A percentile compares a stretch with the other conserved stretches of the same genome.
These are phyloP conservation scores for Mortierella sp. DNA, from an alignment of 371 early-diverging fungal genomes.

Conservation along the genomic window DNA sequence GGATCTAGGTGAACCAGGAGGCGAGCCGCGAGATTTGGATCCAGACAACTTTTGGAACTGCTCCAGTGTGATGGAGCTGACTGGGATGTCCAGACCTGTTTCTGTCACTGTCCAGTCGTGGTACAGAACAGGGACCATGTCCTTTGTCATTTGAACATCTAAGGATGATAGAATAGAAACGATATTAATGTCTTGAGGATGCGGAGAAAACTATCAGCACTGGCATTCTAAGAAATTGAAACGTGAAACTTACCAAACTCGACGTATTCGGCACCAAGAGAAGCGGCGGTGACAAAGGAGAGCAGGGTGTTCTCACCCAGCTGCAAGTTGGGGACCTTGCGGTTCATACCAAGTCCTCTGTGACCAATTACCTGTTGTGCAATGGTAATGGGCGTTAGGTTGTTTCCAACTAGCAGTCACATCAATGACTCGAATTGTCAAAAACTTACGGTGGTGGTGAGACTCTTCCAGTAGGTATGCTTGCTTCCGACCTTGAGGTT, in stretches of 20 bases:
- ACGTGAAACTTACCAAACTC: slow-evolving; percentile 84
- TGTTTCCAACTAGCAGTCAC: background rate
- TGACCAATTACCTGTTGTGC: slow-evolving; percentile 87
- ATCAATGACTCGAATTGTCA: background rate
- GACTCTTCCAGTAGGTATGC: slow-evolving; percentile 75
- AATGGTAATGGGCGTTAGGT: background rate
- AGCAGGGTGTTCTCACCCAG: slow-evolving; percentile 95
- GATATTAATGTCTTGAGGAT: background rate
- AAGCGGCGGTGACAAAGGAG: slow-evolving; percentile 91
- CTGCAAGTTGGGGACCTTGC: slow-evolving; percentile 72
- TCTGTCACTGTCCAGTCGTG: slow-evolving; percentile 96
- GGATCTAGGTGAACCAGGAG: slow-evolving; percentile 32
- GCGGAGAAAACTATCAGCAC: background rate
- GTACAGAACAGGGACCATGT: slow-evolving; percentile 92
- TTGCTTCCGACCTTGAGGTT: slow-evolving; percentile 70
- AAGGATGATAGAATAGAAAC: background rate
- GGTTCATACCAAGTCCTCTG: slow-evolving; percentile 95
- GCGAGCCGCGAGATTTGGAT: slow-evolving; percentile 17
- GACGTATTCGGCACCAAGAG: slow-evolving; percentile 91
- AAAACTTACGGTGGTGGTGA: slow-evolving; percentile 68
- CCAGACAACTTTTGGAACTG: slow-evolving; percentile 77
- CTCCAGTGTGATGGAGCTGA: slow-evolving; percentile 77
- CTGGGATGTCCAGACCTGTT: slow-evolving; percentile 86
- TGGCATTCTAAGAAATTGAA: background rate
- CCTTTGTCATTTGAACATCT: slow-evolving; percentile 97